Percentiles rank a stretch among this genome's conserved stretches.
Conservation (phyloP, 108 stramenopile genomes). For the Nitzschia sp. region DNA sequence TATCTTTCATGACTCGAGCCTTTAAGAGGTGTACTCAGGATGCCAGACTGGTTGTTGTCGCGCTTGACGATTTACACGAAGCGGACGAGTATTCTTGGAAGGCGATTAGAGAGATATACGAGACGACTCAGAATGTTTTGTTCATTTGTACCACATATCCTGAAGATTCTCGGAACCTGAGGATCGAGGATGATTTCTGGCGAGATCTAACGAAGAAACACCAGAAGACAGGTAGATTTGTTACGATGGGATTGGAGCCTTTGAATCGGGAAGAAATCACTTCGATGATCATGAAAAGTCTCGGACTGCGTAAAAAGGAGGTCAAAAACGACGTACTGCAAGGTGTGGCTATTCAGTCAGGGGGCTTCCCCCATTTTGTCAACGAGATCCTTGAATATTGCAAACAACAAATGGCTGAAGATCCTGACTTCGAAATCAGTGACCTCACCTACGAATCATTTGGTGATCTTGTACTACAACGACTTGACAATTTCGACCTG, state of each 20-base stretch:
- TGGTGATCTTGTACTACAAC: constrained; percentile 55
- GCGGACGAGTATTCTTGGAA: constrained; percentile 73
- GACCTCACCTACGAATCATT: constrained; percentile 20
- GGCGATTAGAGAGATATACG: constrained; percentile 49
- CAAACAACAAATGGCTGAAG: constrained; percentile 12
- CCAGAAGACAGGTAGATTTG: constrained; percentile 29
- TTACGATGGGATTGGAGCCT: constrained; percentile 42
- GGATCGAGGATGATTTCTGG: constrained; percentile 51
- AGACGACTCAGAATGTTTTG: constrained; percentile 52
- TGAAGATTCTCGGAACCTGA: constrained; percentile 24
- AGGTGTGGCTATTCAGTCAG: constrained; percentile 50
- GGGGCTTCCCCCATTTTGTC: constrained; percentile 71
- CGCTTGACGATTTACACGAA: constrained; percentile 67
- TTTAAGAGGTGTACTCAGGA: constrained; percentile 56
- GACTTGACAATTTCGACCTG: constrained; percentile 59
- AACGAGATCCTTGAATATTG: constrained; percentile 50
- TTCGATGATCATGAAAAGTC: constrained; percentile 44
- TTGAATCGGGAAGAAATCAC: constrained; percentile 49
- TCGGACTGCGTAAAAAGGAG: constrained; percentile 36
- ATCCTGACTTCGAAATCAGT: constrained; percentile 17
- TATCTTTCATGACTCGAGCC: constrained; percentile 57
- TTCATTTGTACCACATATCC: constrained; percentile 52
- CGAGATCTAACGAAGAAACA: constrained; percentile 30
- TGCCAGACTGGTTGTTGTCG: constrained; percentile 51
- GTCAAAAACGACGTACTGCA: constrained; percentile 41